Evolutionary conservation across 805 yeast genomes (phyloP), one percentile per base, ranked within the genome.

Genomic region (Nakazawaea ambrosiae): DNA sequence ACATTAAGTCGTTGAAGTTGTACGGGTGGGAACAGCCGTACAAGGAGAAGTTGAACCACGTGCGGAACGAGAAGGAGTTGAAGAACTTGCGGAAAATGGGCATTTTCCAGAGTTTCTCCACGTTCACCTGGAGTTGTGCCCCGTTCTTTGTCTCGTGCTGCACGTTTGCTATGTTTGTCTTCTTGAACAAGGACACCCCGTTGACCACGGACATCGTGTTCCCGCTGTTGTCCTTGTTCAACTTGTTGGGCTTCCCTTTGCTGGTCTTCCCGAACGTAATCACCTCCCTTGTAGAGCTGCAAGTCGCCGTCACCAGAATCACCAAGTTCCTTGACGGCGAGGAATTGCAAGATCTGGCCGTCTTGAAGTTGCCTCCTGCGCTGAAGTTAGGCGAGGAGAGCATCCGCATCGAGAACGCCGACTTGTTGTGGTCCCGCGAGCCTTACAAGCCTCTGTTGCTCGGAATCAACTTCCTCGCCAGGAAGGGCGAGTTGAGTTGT

Each of bases 21-120:
- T 92, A 92, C 53, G 95, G 94, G 2, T 92, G 99, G 99, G 99
- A 92, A 61, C 63, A 57, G 23, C 95, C 97, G 3, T 88, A 86
- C 55, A 73, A 75, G 51, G 71, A 68, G 20, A 82, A 81, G 49
- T 67, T 94, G 41, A 75, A 75, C 46, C 63, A 78, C 51, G 95
- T 90, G 17, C 81, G 99, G 70, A 87, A 90, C 54, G 85, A 85
- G 32, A 79, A 81, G 49, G 96, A 89, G 60, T 72, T 89, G 57
- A 68, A 68, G 22, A 89, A 84, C 48, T 70, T 92, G 59, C 76
- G 70, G 47, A 75, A 65, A 48, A 81, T 87, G 66, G 89, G 94
- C 48, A 56, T 75, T 19, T 75, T 79, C 51, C 72, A 73, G 49
- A 90, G 95, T 2, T 57, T 78, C 31, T 71, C 84, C 23, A 73